Conservation (phyloP, 768 basidiomycete genomes). For the Leccinum sublutescens region DNA sequence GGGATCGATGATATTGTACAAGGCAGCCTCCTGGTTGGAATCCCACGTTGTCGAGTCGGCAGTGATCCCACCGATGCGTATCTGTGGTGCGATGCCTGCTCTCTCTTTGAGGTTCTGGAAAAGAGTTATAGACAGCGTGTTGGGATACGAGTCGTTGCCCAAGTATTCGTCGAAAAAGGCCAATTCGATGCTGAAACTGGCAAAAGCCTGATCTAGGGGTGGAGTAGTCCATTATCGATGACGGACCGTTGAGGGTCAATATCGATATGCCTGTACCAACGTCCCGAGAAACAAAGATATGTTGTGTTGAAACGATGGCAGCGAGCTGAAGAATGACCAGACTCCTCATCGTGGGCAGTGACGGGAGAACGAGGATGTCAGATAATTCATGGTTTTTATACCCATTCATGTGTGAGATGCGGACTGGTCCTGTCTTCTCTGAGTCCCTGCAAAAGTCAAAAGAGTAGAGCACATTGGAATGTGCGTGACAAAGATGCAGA, state of each 20-base stretch:
- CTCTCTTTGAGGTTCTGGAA: constrained; percentile 46
- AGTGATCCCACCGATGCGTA: constrained; percentile 54
- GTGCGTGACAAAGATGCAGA: not conserved
- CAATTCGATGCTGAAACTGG: constrained; percentile 55
- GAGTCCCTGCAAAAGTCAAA: not conserved
- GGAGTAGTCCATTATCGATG: constrained; percentile 44
- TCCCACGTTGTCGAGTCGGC: constrained; percentile 54
- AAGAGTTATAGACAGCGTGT: constrained; percentile 42
- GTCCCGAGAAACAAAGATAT: constrained; percentile 9
- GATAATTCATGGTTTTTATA: not conserved
- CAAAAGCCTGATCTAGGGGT: constrained; percentile 42
- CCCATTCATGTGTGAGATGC: constrained; percentile 1
- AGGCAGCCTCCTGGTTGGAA: constrained; percentile 31
- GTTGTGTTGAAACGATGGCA: constrained; percentile 9
- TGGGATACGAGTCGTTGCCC: constrained; percentile 45
- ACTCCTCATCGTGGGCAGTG: constrained; percentile 12
- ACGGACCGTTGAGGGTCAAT: constrained; percentile 40
- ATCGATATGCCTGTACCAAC: constrained; percentile 2
- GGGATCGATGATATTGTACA: constrained; percentile 43
- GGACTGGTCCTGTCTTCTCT: not conserved
- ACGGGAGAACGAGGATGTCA: not conserved
- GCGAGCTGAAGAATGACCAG: not conserved
- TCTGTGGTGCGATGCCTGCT: constrained; percentile 44
- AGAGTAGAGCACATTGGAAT: not conserved
- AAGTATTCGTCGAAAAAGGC: constrained; percentile 52